Evolutionary conservation across 768 basidiomycete genomes (phyloP).

Genomic region (Chalciporus pseudorubinellus): DNA sequence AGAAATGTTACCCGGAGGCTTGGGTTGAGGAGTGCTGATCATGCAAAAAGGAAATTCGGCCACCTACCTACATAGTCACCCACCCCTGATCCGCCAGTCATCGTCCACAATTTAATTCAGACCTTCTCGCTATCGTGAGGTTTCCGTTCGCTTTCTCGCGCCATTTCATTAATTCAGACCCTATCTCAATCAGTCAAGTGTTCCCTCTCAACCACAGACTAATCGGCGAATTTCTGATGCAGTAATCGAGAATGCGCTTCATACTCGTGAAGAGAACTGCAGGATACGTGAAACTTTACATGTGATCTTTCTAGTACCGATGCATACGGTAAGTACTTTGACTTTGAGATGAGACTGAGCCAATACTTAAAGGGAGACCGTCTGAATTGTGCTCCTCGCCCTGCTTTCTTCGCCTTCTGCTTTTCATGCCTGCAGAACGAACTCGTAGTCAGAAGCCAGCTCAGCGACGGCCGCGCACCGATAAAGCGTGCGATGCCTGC

Average conservation of each 20-base stretch:
- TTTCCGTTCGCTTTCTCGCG: constrained; percentile 23
- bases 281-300: constrained; percentile 4
- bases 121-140: constrained; percentile 31
- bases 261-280: constrained; percentile 8
- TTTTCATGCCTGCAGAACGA: constrained; percentile 11
- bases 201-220: constrained; percentile 16
- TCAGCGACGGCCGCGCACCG: constrained; percentile 14
- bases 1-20: constrained; percentile 6
- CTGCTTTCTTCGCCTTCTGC: constrained; percentile 7
- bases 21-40: constrained; percentile 22
- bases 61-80: constrained; percentile 18
- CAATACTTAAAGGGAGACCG: constrained; percentile 19
- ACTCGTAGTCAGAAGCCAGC: constrained; percentile 5
- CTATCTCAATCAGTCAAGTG: constrained; percentile 13
- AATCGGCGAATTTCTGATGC: constrained; percentile 16
- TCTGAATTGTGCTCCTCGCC: constrained; percentile 3
- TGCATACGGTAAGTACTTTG: constrained; percentile 8
- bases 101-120: constrained; percentile 26
- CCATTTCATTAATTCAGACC: constrained; percentile 29
- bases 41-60: constrained; percentile 26
- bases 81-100: constrained; percentile 29
- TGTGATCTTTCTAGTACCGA: constrained; percentile 9
- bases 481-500: constrained; percentile 19
- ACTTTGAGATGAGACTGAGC: constrained; percentile 4
- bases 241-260: constrained; percentile 6